Conservation (phyloP, 106 monocot genomes). For the Vanilla planifolia region DNA sequence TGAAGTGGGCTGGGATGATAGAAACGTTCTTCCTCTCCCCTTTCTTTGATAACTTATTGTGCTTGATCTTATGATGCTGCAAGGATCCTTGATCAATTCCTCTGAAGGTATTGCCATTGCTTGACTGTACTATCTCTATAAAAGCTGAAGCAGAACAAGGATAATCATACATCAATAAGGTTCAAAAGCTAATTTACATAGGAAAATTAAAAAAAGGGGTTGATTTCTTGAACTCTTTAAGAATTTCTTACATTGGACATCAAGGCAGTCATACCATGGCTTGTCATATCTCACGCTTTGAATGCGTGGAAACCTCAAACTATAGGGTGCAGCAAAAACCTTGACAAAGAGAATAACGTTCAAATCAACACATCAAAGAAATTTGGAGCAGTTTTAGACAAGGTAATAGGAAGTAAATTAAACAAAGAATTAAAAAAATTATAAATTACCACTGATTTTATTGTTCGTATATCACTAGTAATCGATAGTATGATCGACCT, state of each 20-base stretch:
- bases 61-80: constrained; percentile 26
- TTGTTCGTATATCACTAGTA: constrained; percentile 93
- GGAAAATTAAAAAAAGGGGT: too few species aligned
- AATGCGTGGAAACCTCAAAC: constrained; percentile 97
- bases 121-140: constrained; percentile 72
- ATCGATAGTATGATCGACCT: constrained; percentile 89
- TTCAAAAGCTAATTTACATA: neutral
- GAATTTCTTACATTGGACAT: constrained; percentile 73
- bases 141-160: constrained; percentile 49
- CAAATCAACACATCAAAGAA: neutral
- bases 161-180: too few species aligned
- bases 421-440: neutral
- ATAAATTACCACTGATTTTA: constrained; percentile 82
- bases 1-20: constrained; percentile 64
- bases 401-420: neutral
- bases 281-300: constrained; percentile 93
- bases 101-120: constrained; percentile 70
- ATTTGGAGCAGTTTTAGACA: neutral
- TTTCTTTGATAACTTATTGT: constrained; percentile 23
- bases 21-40: constrained; percentile 41
- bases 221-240: neutral
- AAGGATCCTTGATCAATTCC: constrained; percentile 32
- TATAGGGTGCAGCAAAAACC: constrained; percentile 95
- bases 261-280: constrained; percentile 99
- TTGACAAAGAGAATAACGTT: constrained; percentile 17